A percentile compares a stretch with the other conserved stretches of the same genome.
phyloP scores from a whole-genome alignment of 169 alveolate species.

The Eimeria necatrix region DNA sequence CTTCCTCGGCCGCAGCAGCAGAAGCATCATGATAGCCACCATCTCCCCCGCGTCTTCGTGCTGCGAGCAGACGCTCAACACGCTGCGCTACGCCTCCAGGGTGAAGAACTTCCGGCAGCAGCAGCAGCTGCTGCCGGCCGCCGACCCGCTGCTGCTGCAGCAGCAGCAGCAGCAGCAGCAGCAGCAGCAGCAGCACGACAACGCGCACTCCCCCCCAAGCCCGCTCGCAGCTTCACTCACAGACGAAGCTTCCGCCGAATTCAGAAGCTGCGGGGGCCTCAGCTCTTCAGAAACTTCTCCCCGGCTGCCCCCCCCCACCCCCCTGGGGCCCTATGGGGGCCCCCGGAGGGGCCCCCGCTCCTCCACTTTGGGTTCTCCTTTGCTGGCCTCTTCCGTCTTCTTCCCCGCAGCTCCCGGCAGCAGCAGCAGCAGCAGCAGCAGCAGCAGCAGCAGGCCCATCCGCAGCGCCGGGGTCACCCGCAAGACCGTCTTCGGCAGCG shows the following conservation, averaged over 20 bases:
- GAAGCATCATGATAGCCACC: slow-evolving; percentile 99
- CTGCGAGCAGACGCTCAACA: slow-evolving; percentile 99
- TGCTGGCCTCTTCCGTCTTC: neutral
- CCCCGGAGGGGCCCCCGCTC: slow-evolving; percentile 20
- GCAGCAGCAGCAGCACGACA: neutral
- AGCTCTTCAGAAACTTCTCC: neutral
- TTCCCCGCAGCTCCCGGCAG: neutral
- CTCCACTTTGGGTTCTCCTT: neutral
- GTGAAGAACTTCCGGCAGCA: slow-evolving; percentile 82
- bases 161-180: slow-evolving; percentile 41
- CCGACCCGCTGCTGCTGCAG: neutral
- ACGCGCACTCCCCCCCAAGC: neutral
- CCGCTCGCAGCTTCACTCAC: neutral
- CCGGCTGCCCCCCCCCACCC: slow-evolving; percentile 22
- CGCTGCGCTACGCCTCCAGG: slow-evolving; percentile 91
- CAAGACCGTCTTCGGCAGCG: neutral
- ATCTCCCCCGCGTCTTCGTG: slow-evolving; percentile 97
- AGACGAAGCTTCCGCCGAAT: neutral
- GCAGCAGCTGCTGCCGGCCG: neutral
- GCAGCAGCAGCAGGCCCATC: slow-evolving; percentile 31
- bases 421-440: slow-evolving; percentile 36
- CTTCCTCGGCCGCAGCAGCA: slow-evolving; percentile 96
- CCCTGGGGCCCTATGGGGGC: slow-evolving; percentile 32
- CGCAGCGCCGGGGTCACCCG: neutral
- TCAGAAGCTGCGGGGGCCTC: neutral